Evolutionary conservation across 1,284 basidiomycete genomes (phyloP), one percentile per base, ranked within the genome.

Genomic region (Rhizoctonia solani): DNA sequence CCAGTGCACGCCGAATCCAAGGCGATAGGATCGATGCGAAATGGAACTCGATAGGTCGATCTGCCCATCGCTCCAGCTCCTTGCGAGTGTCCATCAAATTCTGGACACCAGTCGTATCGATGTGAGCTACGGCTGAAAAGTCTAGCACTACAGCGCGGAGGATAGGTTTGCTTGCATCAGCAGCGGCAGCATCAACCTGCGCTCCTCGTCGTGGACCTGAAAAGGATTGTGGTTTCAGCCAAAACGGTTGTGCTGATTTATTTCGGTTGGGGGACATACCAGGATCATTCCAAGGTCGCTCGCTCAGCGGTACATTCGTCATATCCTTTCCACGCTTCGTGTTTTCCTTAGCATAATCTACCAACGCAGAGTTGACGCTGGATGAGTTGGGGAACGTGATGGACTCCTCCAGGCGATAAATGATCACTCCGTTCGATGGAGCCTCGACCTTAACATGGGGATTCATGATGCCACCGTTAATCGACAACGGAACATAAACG

Each of bases 331-430:
- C 93, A 39, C 94, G 85, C 19, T 87, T 84, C 71, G 89, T 93
- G 72, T 87, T 80, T 69, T 78, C 78, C 78, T 91, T 95, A 72
- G 93, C 92, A 72, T 93, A 82, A 71, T 91, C 89, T 46, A 94
- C 89, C 39, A 98, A 80, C 0, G 83, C 81, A 55, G 87, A 84
- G 76, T 95, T 95, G 75, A 91, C 80, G 70, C 85, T 79, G 1
- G 90, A 90, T 4, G 88, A 88, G 79, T 98, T 99, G 54, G 96
- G 95, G 79, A 95, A 99, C 42, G 97, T 82, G 76, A 92, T 92
- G 69, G 92, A 92, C 78, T 98, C 95, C 74, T 97, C 94, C 75
- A 95, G 89, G 58, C 95, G 89, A 80, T 96, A 98, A 71, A 98
- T 85, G 75, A 99, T 78, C 59, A 98, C 83, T 44, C 97, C 96